Percentiles rank a stretch among this genome's conserved stretches.
phyloP scores from a whole-genome alignment of 1,284 basidiomycete genomes.

The Cryptococcus depauperatus region DNA sequence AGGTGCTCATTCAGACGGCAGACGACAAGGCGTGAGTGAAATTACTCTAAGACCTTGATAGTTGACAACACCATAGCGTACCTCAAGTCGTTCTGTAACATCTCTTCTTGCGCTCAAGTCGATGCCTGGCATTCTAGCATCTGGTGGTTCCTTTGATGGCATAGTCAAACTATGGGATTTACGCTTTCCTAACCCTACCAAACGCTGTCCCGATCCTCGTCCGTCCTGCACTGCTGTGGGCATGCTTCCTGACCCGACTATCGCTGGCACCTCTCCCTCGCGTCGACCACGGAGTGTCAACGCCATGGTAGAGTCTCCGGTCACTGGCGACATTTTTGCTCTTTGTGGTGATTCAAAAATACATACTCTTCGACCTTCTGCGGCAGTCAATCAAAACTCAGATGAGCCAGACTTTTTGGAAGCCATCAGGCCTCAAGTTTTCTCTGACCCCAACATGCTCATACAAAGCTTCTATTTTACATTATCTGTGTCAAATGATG shows the following conservation, averaged over 20 bases:
- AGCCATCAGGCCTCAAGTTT: conserved; percentile 28
- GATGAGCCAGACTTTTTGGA: conserved; percentile 3
- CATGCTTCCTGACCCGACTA: conserved; percentile 32
- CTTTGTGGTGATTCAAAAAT: conserved; percentile 37
- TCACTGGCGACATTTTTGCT: conserved; percentile 35
- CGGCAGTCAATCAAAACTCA: conserved; percentile 3
- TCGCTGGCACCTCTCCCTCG: conserved; percentile 16
- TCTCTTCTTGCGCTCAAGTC: conserved; percentile 38
- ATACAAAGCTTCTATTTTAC: conserved; percentile 38
- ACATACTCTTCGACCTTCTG: conserved; percentile 33
- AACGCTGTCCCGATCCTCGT: conserved; percentile 16
- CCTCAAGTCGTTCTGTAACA: conserved; percentile 38
- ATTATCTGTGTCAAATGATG: conserved; percentile 37
- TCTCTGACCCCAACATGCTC: conserved; percentile 33
- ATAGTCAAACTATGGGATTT: conserved; percentile 46
- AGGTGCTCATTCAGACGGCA: conserved; percentile 27
- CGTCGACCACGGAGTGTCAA: conserved; percentile 35
- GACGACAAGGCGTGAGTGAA: conserved; percentile 7
- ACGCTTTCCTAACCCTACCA: conserved; percentile 24
- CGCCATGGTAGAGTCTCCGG: conserved; percentile 31
- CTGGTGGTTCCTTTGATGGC: conserved; percentile 43
- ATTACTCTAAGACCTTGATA: neutral
- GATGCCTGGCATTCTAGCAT: conserved; percentile 39
- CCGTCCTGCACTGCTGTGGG: conserved; percentile 19
- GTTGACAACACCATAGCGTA: conserved; percentile 20